phyloP scores from a whole-genome alignment of 805 yeast species.

The Saccharomycopsis guyanensis region DNA sequence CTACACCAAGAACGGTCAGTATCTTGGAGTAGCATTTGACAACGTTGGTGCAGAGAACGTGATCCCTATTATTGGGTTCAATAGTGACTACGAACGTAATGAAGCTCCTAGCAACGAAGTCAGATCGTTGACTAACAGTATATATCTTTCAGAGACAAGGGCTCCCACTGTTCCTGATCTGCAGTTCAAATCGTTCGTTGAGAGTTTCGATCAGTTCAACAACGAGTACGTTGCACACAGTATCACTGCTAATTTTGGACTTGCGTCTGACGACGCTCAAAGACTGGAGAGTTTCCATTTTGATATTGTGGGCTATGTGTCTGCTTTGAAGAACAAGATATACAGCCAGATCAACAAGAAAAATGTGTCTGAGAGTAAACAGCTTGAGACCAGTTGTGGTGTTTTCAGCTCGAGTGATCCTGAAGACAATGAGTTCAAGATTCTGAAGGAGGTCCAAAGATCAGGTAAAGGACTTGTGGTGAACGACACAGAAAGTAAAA shows the following conservation, averaged over 20 bases:
- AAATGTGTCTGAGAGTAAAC: neutral
- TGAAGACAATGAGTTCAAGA: conserved; percentile 3
- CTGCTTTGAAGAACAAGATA: conserved; percentile 29
- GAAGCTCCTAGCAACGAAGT: neutral
- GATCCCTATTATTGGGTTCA: conserved; percentile 43
- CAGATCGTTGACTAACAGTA: conserved; percentile 2
- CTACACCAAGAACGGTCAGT: conserved; percentile 75
- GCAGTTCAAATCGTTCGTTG: conserved; percentile 7
- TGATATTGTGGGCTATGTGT: conserved; percentile 42
- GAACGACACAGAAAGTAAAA: conserved; percentile 4
- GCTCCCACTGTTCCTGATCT: neutral
- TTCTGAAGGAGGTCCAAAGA: neutral
- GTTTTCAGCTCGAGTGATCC: neutral
- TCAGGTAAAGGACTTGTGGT: conserved; percentile 23
- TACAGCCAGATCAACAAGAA: conserved; percentile 6
- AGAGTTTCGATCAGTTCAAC: conserved; percentile 9
- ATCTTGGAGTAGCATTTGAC: conserved; percentile 46
- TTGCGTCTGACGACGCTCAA: conserved; percentile 30
- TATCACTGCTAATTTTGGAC: conserved; percentile 26
- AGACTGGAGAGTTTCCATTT: conserved; percentile 32
- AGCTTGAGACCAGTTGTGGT: conserved; percentile 1
- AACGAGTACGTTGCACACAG: conserved; percentile 15
- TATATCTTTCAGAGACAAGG: neutral
- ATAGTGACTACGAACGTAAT: conserved; percentile 21
- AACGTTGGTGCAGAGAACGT: conserved; percentile 34